Evolutionary conservation across 2,329 filamentous ascomycete genomes (phyloP).

Genomic region (Stemphylium lycopersici): DNA sequence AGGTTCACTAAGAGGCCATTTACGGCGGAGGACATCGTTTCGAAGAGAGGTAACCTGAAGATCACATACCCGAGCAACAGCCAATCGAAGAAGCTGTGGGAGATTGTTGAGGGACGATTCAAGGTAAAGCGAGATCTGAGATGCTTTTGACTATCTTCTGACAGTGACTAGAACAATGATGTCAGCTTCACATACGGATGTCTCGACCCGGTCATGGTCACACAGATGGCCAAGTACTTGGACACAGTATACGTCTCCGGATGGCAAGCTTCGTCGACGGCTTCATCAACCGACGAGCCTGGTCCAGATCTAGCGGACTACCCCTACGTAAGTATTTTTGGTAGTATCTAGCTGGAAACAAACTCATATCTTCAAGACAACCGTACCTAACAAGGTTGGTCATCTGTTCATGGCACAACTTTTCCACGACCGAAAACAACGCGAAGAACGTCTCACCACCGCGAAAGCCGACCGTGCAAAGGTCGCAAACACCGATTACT

Average conservation of each 20-base stretch:
- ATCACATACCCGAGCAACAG: conserved; percentile 90
- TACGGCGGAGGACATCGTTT: conserved; percentile 95
- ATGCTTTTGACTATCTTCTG: conserved; percentile 8
- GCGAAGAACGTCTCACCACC: conserved; percentile 85
- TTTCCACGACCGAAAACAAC: conserved; percentile 99
- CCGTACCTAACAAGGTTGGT: conserved; percentile 96
- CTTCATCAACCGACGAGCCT: conserved; percentile 92
- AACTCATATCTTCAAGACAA: conserved; percentile 68
- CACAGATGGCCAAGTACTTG: conserved; percentile 98
- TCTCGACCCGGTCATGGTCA: conserved; percentile 96
- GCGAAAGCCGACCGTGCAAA: conserved; percentile 74
- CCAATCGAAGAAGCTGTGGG: conserved; percentile 94
- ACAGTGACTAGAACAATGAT: conserved; percentile 69
- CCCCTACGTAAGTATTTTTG: conserved; percentile 58
- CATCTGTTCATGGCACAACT: conserved; percentile 98
- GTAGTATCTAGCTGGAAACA: neutral
- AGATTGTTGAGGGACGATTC: conserved; percentile 84
- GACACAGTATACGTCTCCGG: conserved; percentile 99
- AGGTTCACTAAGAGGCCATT: conserved; percentile 89
- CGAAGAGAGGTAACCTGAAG: conserved; percentile 89
- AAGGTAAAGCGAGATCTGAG: conserved; percentile 59
- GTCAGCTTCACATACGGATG: conserved; percentile 96
- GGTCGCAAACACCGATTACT: conserved; percentile 85
- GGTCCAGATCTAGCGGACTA: conserved; percentile 98
- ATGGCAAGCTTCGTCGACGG: conserved; percentile 98